These are phyloP conservation scores for Phalaenopsis equestris DNA, from an alignment of 106 monocot species.

Conservation along the genomic window DNA sequence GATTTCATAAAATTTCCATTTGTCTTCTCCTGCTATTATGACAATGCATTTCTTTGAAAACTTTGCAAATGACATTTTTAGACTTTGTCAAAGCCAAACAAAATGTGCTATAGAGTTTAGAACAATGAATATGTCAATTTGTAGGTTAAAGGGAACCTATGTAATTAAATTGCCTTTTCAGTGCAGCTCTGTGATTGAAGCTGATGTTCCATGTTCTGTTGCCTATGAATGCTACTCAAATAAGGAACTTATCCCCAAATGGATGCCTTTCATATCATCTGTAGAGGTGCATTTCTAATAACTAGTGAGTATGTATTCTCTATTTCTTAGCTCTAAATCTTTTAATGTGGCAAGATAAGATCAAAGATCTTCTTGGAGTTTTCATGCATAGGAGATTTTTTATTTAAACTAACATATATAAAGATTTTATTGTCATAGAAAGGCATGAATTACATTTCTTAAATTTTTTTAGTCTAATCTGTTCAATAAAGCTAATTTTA, in stretches of 20 bases:
- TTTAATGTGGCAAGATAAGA: not conserved
- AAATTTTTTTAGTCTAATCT: not conserved
- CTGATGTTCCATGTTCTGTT: slow-evolving; percentile 88
- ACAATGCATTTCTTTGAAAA: not conserved
- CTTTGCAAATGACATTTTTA: not conserved
- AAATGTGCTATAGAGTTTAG: not conserved
- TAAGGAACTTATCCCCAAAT: slow-evolving; percentile 72
- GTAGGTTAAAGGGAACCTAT: not conserved
- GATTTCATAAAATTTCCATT: not conserved
- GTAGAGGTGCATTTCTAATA: slow-evolving; percentile 55
- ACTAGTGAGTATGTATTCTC: slow-evolving; percentile 8
- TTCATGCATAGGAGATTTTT: not conserved
- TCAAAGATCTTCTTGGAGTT: not conserved
- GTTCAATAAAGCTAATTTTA: not conserved
- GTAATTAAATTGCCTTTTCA: not conserved
- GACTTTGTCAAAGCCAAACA: not conserved
- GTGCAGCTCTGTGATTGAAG: slow-evolving; percentile 78
- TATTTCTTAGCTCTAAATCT: not conserved
- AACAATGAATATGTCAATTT: not conserved
- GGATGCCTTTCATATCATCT: slow-evolving; percentile 98
- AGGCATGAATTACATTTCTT: not conserved
- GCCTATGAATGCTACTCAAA: slow-evolving; percentile 91
- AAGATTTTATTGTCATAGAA: not conserved
- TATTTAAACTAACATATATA: not conserved
- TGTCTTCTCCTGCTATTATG: not conserved